phyloP scores from a whole-genome alignment of 371 early-diverging fungal species.

The Modicella reniformis region DNA sequence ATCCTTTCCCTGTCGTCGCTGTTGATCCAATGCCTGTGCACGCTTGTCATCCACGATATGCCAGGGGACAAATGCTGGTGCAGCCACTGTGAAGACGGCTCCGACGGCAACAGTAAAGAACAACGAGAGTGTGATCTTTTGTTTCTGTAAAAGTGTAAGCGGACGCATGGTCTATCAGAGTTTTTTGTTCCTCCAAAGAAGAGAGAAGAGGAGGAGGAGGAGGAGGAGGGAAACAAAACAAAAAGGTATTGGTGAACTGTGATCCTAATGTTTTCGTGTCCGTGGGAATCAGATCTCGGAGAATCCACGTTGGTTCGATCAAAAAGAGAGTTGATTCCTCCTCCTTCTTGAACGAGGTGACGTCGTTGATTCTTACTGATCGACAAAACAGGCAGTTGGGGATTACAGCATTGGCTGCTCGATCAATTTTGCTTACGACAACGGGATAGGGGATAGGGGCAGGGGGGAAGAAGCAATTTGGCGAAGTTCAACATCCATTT shows the following conservation, averaged over 20 bases:
- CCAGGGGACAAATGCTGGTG: conserved; percentile 54
- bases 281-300: conserved; percentile 5
- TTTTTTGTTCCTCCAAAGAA: neutral
- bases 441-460: too few relatives aligned
- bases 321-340: neutral
- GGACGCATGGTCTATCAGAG: conserved; percentile 32
- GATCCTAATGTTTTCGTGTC: neutral
- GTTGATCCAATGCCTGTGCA: conserved; percentile 51
- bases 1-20: conserved; percentile 50
- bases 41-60: conserved; percentile 51
- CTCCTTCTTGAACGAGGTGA: neutral
- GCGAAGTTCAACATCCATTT: too few relatives aligned
- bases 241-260: too few relatives aligned
- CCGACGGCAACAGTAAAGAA: conserved; percentile 55
- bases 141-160: conserved; percentile 49
- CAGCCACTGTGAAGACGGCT: conserved; percentile 51
- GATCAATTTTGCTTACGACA: too few relatives aligned
- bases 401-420: too few relatives aligned
- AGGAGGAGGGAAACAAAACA: neutral
- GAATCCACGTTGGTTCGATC: too few relatives aligned
- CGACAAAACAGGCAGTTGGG: too few relatives aligned
- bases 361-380: neutral
- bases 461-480: too few relatives aligned
- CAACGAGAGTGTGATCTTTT: conserved; percentile 49
- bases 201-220: neutral